phyloP scores from a whole-genome alignment of 2,329 filamentous ascomycete species.

The Alternaria alternata region DNA sequence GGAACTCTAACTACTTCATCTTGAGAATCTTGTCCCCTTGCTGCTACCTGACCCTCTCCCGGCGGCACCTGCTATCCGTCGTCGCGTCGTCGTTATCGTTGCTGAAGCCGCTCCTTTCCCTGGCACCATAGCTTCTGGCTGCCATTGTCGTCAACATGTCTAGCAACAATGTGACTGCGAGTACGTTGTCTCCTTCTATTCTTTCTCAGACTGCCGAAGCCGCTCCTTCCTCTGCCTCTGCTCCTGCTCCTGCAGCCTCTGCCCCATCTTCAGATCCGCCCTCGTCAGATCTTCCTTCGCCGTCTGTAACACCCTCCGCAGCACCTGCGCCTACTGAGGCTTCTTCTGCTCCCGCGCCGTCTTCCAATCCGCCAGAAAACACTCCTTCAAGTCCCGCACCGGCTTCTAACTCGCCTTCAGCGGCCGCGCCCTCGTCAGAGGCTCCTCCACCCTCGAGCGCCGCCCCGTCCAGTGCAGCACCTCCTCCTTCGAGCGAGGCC shows the following conservation, averaged over 20 bases:
- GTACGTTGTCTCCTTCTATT: conserved; percentile 45
- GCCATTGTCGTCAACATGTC: conserved; percentile 37
- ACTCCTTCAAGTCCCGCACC: conserved; percentile 20
- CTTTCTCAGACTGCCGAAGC: conserved; percentile 3
- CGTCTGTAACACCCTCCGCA: conserved; percentile 34
- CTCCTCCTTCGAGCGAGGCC: conserved; percentile 29
- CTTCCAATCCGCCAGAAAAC: conserved; percentile 24
- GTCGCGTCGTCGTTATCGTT: conserved; percentile 1
- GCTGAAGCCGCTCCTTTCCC: conserved; percentile 19
- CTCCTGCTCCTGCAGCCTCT: conserved; percentile 19
- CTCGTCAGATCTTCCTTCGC: conserved; percentile 20
- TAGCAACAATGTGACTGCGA: conserved; percentile 39
- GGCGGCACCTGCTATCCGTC: conserved; percentile 9
- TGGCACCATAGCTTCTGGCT: conserved; percentile 12
- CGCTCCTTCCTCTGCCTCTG: conserved; percentile 21
- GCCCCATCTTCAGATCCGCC: conserved; percentile 15
- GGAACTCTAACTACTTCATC: conserved; percentile 28
- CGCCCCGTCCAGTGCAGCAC: conserved; percentile 22
- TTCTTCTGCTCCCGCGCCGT: conserved; percentile 24
- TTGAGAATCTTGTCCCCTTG: conserved; percentile 15
- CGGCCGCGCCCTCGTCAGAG: conserved; percentile 17
- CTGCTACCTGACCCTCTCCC: conserved; percentile 7
- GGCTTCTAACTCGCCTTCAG: conserved; percentile 28
- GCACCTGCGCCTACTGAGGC: conserved; percentile 30
- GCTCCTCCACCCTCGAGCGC: conserved; percentile 19